Conservation (phyloP, 805 yeast genomes). For the Wickerhamomyces canadensis region DNA sequence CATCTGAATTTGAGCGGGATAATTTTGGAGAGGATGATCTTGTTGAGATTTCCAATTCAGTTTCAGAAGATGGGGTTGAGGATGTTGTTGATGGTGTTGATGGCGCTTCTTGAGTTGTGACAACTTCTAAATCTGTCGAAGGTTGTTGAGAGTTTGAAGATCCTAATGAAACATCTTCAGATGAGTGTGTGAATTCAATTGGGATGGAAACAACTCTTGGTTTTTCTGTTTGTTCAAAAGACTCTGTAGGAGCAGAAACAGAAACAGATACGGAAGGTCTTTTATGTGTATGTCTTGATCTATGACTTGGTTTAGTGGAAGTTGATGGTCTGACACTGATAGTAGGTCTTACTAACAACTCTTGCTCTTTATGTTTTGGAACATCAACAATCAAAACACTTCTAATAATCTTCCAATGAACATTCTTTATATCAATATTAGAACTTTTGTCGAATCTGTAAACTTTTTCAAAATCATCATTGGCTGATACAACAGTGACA, state of each 20-base stretch:
- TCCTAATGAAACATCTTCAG: neutral
- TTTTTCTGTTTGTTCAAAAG: slow-evolving; percentile 1
- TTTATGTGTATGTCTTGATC: neutral
- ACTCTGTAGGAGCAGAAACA: neutral
- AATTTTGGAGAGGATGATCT: neutral
- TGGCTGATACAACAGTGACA: slow-evolving; percentile 10
- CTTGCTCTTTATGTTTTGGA: slow-evolving; percentile 11
- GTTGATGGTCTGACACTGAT: neutral
- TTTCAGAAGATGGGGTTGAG: slow-evolving; percentile 4
- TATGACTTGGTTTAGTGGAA: neutral
- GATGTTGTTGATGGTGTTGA: no score
- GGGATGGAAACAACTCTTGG: slow-evolving; percentile 10
- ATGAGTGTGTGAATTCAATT: slow-evolving; percentile 4
- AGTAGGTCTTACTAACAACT: neutral
- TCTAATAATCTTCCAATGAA: slow-evolving; percentile 13
- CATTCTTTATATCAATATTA: slow-evolving; percentile 9
- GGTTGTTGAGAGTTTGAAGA: no score
- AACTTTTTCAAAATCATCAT: slow-evolving; percentile 13
- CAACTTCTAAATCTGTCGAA: no score
- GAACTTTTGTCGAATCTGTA: slow-evolving; percentile 10
- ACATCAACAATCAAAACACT: slow-evolving; percentile 10
- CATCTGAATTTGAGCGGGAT: slow-evolving; percentile 1
- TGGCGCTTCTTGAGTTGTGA: no score
- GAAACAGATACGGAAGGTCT: neutral
- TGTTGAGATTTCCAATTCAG: slow-evolving; percentile 2